Base-by-base conservation (phyloP, 768 basidiomycete genomes). In the Lactifluus subvellereus region DNA sequence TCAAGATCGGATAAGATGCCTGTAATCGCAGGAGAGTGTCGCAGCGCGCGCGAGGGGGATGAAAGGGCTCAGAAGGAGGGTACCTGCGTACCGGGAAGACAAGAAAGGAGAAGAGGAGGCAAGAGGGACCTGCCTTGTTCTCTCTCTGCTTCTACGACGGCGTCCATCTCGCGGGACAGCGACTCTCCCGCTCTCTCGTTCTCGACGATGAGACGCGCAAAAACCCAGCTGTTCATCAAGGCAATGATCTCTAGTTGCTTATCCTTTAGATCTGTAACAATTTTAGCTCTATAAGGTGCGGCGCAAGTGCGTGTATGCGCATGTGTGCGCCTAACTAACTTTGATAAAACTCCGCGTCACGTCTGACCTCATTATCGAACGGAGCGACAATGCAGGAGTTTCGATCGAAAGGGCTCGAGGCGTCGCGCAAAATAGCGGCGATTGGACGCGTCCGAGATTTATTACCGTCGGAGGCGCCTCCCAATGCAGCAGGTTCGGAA, bases 301-400 rank as follows among this genome's bases (percentile, higher is more conserved):
- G 13, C 11, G 57, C 51, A 13, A 9, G 42, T 27, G 18, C 32
- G 7, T 16, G 20, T 33, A 43, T 47, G 60, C 68, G 68, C 69
- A 69, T 67, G 66, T 63, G 71, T 49, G 40, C 45, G 61, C 33
- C 35, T 22, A 63, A 66, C 75, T 54, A 69, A 78, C 77, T 72
- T 67, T 74, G 67, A 40, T 73, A 60, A 66, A 75, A 76, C 49
- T 72, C 71, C 0, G 64, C 69, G 43, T 77, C 77, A 9, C 74
- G 66, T 32, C 69, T 71, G 3, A 66, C 59, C 62, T 78, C 77
- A 6, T 73, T 67, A 35, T 75, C 73, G 59, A 76, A 77, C 0
- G 77, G 77, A 10, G 69, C 55, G 4, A 76, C 64, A 33, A 77
- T 65, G n/a, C 58, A 64, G 18, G 67, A 60, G 6, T 66, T 68